Evolutionary conservation across 2,329 filamentous ascomycete genomes (phyloP).

Genomic region (Botrytis porri): DNA sequence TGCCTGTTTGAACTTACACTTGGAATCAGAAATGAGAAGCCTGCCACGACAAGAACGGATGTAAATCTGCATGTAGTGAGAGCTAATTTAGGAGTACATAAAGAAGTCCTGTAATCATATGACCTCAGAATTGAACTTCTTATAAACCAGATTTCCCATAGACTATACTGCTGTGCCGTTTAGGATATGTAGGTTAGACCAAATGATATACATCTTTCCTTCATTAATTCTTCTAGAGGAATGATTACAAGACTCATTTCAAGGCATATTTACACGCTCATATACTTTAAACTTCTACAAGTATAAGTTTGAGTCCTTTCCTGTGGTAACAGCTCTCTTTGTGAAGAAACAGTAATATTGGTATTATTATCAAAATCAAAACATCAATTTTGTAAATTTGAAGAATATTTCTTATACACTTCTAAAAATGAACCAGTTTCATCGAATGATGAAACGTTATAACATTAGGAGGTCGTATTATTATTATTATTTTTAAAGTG

Average conservation of each 20-base stretch:
- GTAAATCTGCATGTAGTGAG: neutral
- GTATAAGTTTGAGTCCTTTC: neutral
- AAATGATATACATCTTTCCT: neutral
- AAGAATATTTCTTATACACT: neutral
- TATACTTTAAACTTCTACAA: neutral
- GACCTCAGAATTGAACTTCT: no score
- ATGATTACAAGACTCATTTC: neutral
- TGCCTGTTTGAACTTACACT: neutral
- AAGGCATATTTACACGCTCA: neutral
- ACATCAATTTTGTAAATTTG: neutral
- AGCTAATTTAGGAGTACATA: no score
- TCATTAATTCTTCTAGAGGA: rapidly evolving
- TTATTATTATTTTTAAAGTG: no score
- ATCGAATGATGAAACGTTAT: neutral
- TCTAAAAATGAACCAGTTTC: neutral
- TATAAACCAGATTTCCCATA: no score
- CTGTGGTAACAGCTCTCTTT: neutral
- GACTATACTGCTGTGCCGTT: neutral
- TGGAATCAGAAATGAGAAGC: neutral
- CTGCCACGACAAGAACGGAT: neutral
- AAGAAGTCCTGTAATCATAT: no score
- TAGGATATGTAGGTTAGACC: neutral
- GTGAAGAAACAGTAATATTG: neutral
- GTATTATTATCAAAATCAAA: neutral
- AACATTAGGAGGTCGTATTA: no score